Percentiles rank a stretch among this genome's conserved stretches.
These are phyloP conservation scores for Gorgonomyces haynaldii DNA, from an alignment of 192 early-diverging fungal genomes.

Conservation along the genomic window DNA sequence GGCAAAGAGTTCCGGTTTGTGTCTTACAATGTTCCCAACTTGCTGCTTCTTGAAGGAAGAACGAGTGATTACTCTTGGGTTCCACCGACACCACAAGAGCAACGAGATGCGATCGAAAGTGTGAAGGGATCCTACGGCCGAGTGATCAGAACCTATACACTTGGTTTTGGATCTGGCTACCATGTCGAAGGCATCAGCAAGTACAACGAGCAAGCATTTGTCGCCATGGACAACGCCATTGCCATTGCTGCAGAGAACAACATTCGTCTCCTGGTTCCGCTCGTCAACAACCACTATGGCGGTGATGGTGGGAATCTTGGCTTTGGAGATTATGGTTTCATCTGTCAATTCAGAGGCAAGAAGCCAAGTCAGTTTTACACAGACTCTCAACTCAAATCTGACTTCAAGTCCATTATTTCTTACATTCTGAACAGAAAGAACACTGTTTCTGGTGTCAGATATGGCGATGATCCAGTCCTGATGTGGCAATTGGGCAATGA, in stretches of 20 bases:
- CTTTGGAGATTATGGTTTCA: conserved; percentile 11
- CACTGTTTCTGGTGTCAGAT: conserved; percentile 27
- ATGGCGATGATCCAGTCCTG: conserved; percentile 30
- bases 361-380: conserved; percentile 19
- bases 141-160: conserved; percentile 18
- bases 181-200: conserved; percentile 10
- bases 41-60: conserved; percentile 30
- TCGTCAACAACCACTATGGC: conserved; percentile 26
- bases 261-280: conserved; percentile 29
- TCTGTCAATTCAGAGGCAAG: conserved; percentile 2
- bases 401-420: conserved; percentile 18
- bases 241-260: conserved; percentile 12
- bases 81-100: conserved; percentile 12
- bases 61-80: conserved; percentile 18
- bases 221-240: conserved; percentile 27
- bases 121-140: conserved; percentile 10
- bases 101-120: conserved; percentile 12
- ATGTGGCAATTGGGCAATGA: conserved; percentile 42
- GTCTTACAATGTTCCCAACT: conserved; percentile 28
- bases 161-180: conserved; percentile 9
- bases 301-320: too few species aligned
- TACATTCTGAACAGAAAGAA: conserved; percentile 29
- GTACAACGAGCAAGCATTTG: conserved; percentile 21
- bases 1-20: conserved; percentile 16
- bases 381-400: conserved; percentile 6